phyloP scores from a whole-genome alignment of 805 yeast genomes.

The Kuraishia molischiana region DNA sequence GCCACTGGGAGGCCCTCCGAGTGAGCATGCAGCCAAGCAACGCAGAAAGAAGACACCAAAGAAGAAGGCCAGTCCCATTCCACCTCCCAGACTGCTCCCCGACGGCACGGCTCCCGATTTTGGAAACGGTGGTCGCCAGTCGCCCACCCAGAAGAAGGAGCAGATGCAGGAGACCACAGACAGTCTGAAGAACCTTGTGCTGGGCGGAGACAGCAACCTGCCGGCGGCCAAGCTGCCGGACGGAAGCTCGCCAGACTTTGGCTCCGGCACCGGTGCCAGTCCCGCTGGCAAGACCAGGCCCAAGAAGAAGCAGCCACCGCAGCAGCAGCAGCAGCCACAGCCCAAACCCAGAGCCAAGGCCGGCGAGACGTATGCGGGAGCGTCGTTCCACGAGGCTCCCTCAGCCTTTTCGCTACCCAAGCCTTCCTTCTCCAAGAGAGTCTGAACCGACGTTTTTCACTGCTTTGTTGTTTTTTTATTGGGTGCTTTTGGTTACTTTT shows the following conservation, averaged over 20 bases:
- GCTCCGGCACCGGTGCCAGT: constrained; percentile 1
- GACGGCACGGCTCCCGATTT: constrained; percentile 2
- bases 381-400: constrained; percentile 7
- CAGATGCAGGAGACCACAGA: not conserved
- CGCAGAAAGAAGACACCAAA: not conserved
- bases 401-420: constrained; percentile 8
- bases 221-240: not conserved
- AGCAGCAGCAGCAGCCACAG: too few relatives aligned
- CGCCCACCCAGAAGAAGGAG: not conserved
- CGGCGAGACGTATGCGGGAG: constrained; percentile 6
- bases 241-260: constrained; percentile 1
- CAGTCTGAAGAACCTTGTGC: constrained; percentile 1
- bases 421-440: constrained; percentile 5
- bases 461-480: too few relatives aligned
- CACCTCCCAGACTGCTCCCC: not conserved
- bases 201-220: not conserved
- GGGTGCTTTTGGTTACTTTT: too few relatives aligned
- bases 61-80: not conserved
- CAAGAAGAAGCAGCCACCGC: not conserved
- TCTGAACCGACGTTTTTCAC: too few relatives aligned
- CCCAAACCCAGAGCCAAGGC: not conserved
- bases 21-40: too few relatives aligned
- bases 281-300: not conserved
- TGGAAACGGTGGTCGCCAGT: not conserved
- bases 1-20: too few relatives aligned